Base-by-base conservation (phyloP, 202 grass and related monocot genomes). In the Dendrocalamus latiflorus region DNA sequence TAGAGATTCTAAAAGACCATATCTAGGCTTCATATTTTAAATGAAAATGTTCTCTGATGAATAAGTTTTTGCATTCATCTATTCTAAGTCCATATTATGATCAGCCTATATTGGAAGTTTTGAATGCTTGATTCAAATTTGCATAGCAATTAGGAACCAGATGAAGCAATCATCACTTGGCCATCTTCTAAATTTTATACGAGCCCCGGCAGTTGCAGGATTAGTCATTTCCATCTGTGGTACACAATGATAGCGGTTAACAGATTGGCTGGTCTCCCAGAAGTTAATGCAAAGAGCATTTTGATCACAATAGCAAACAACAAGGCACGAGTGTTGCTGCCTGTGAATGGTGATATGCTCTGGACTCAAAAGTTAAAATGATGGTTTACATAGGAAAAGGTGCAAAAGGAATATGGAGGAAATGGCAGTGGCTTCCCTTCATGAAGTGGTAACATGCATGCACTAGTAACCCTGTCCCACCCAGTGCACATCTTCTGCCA, bases 201-300 rank as follows among this genome's bases (percentile, higher is more conserved):
- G 42, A n/a, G 20, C 18, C 72, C 17, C 20, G 8, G 37, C 0
- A 72, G 28, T 34, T 51, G 51, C 20, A 83, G 57, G 47, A 75
- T 53, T 64, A 65, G 56, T 44, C 70, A 75, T 28, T 83, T 8
- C 6, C 44, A 51, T 25, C 0, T 45, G 51, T 48, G 20, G n/a
- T 64, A 49, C 43, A 72, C 9, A 59, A 72, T 64, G 42, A 58
- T 82, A 81, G 57, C 17, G 11, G 10, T 59, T 59, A 25, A 8
- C 1, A 9, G 86, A 74, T 55, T 36, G 25, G 12, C 64, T 36
- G 7, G 28, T 74, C 26, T n/a, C 33, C 2, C 47, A 74, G 26
- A 88, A 74, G 54, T 28, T 75, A 36, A 51, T 43, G 60, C 43
- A 14, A 49, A 34, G 58, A 84, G 20, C 43, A 84, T 84, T 80